phyloP scores from a whole-genome alignment of 2,329 filamentous ascomycete genomes.

The Talaromyces sp. region DNA sequence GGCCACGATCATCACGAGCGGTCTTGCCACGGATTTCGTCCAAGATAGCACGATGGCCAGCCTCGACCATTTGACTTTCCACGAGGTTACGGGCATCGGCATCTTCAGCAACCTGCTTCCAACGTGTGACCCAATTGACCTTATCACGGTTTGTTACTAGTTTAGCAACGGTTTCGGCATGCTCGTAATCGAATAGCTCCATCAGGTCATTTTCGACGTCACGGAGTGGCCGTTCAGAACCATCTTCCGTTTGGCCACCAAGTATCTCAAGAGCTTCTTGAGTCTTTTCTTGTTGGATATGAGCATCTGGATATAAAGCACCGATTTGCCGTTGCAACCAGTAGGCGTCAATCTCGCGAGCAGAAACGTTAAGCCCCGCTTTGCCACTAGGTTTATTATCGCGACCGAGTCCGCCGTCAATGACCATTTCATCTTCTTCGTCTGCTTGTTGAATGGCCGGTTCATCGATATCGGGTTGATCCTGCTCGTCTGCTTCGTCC shows the following conservation, averaged over 20 bases:
- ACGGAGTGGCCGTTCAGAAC: constrained; percentile 80
- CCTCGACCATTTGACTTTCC: constrained; percentile 88
- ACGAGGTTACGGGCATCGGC: constrained; percentile 72
- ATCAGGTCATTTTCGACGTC: constrained; percentile 98
- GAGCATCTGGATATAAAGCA: constrained; percentile 82
- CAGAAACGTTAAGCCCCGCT: constrained; percentile 64
- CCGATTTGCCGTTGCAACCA: constrained; percentile 96
- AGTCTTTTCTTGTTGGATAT: constrained; percentile 92
- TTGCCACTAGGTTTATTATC: constrained; percentile 51
- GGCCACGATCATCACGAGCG: constrained; percentile 58
- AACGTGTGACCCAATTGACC: constrained; percentile 90
- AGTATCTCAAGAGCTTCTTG: constrained; percentile 80
- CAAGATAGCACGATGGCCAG: constrained; percentile 82
- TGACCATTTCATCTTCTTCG: constrained; percentile 74
- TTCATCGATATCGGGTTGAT: constrained; percentile 56
- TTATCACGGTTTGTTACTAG: constrained; percentile 91
- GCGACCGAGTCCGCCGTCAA: constrained; percentile 65
- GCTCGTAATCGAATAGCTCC: constrained; percentile 97
- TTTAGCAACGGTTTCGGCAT: constrained; percentile 88
- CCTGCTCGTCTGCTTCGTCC: constrained; percentile 69
- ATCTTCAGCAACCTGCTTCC: constrained; percentile 79
- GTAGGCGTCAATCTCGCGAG: constrained; percentile 92
- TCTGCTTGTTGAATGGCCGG: constrained; percentile 40
- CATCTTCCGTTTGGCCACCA: constrained; percentile 71
- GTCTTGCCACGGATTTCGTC: constrained; percentile 80